Conservation (phyloP, 1,139 yeast species). For the Suhomyces choctaworum region DNA sequence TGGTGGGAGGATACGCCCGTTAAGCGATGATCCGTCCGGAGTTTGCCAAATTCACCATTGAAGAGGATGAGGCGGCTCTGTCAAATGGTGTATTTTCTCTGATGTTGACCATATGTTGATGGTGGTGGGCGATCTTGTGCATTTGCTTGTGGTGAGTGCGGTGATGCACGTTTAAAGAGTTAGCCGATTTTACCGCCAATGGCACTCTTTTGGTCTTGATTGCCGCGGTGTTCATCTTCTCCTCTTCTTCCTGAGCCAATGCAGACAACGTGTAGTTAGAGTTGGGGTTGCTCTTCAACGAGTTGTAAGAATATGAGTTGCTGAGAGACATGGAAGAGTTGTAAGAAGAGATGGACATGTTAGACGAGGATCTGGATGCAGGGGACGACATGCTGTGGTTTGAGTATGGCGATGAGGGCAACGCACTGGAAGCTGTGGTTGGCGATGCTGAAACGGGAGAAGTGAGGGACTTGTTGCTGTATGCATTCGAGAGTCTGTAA, state of each 20-base stretch:
- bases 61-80: conserved; percentile 11
- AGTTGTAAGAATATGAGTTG: conserved; percentile 20
- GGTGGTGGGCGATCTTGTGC: conserved; percentile 10
- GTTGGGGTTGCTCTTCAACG: conserved; percentile 8
- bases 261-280: conserved; percentile 17
- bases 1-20: conserved; percentile 4
- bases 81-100: conserved; percentile 5
- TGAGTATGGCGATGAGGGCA: conserved; percentile 15
- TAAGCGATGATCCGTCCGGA: conserved; percentile 13
- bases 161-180: conserved; percentile 15
- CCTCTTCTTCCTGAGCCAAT: conserved; percentile 17
- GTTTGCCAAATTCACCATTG: conserved; percentile 11
- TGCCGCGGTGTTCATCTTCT: conserved; percentile 12
- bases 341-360: conserved; percentile 19
- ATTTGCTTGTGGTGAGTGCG: conserved; percentile 6
- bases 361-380: conserved; percentile 17
- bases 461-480: conserved; percentile 14
- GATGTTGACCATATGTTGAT: conserved; percentile 7
- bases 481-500: conserved; percentile 39
- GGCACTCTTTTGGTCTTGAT: conserved; percentile 19
- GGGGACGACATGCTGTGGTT: conserved; percentile 13
- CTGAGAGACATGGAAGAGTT: conserved; percentile 21
- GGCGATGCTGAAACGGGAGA: conserved; percentile 18
- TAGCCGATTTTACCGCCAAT: conserved; percentile 23
- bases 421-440: conserved; percentile 16